A percentile compares a stretch with the other conserved stretches of the same genome.
These are phyloP conservation scores for Zymoseptoria ardabiliae DNA, from an alignment of 2,329 filamentous ascomycete species.

Conservation along the genomic window DNA sequence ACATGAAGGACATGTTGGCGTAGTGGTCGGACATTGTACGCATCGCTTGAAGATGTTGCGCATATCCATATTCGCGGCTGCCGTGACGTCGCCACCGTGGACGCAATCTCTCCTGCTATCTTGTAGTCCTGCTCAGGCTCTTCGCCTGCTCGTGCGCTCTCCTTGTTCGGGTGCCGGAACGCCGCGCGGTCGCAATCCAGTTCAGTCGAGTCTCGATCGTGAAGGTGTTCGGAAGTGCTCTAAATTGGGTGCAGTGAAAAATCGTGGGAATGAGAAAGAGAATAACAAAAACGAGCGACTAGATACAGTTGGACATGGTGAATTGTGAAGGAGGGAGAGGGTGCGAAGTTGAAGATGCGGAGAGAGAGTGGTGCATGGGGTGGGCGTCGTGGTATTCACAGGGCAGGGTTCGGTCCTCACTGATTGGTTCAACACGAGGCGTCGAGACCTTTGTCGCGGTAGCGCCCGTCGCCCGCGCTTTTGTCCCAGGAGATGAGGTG, in stretches of 20 bases:
- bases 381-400: neutral
- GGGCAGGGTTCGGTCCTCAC: neutral
- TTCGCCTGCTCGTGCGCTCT: neutral
- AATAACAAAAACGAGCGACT: neutral
- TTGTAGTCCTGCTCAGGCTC: neutral
- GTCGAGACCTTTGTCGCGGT: neutral
- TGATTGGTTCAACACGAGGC: neutral
- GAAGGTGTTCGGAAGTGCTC: neutral
- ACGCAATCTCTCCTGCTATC: neutral
- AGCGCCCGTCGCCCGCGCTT: neutral
- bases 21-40: conserved; percentile 46
- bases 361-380: neutral
- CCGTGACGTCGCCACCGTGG: neutral
- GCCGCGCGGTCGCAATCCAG: neutral
- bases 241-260: neutral
- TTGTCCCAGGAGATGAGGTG: neutral
- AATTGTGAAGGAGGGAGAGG: neutral
- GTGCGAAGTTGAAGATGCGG: neutral
- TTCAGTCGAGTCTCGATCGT: neutral
- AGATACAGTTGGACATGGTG: neutral
- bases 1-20: conserved; percentile 56
- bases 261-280: neutral
- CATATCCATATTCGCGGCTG: conserved; percentile 17
- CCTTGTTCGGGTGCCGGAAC: neutral
- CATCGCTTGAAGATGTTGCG: conserved; percentile 50